Base-by-base conservation (phyloP, 2,329 filamentous ascomycete genomes). In the Epichloe amarillans region DNA sequence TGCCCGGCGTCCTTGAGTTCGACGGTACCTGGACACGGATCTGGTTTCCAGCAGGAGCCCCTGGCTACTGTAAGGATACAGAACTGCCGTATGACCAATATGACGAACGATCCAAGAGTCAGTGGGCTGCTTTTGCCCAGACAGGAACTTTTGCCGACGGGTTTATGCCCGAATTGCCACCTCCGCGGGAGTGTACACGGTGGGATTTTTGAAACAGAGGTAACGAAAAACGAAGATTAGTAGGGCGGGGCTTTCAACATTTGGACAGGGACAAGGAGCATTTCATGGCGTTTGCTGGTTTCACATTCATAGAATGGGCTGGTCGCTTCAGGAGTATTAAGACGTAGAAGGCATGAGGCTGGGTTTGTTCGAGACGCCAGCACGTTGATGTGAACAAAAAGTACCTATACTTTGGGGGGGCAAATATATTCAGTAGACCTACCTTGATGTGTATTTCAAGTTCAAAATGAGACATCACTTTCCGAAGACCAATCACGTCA, bases 141-240 rank as follows among this genome's bases (percentile, higher is more conserved):
- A 78, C 77, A 19, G 87, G 87, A 0, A 66, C 64, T 35, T 95
- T 95, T 64, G 73, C 77, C 41, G 80, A 80, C 37, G 84, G 83
- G 0, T 60, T 82, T 6, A 84, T 95, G 69, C 90, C 90, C 0
- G 75, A 84, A 58, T 69, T 88, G 44, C 87, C 90, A 19, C 90
- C 90, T 0, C 83, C 82, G 66, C 74, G 80, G 54, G 88, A 91
- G 61, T 91, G 82, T 73, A 82, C 81, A 56, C 66, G 70, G 30
- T 91, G 84, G 77, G 80, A 88, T 61, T 82, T 91, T 59, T 90
- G 65, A 70, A 40, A 30, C 26, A 30, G 8, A 30, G 26, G 26
- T 30, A 43, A 23, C 26, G 17, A 21, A 41, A 4, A 21, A 19
- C 11, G 40, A 42, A 21, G 10, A 19, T 12, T 21, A 23, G n/a